Conservation (phyloP, 495 filamentous ascomycete species). For the Niebla homalea region DNA sequence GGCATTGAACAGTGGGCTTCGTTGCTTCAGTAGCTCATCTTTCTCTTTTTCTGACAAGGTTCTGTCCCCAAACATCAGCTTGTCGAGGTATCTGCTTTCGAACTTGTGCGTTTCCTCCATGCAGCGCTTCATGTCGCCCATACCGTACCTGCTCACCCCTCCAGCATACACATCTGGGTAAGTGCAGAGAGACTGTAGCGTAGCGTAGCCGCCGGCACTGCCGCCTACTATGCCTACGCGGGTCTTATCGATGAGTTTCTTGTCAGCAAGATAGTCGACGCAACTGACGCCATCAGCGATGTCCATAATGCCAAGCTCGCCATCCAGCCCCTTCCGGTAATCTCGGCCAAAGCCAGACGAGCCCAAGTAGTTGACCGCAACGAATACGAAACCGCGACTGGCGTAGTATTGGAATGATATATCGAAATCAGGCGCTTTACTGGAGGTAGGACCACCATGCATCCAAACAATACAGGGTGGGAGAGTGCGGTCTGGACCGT, state of each 20-base stretch:
- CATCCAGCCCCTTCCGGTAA: slow-evolving; percentile 31
- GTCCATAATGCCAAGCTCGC: slow-evolving; percentile 32
- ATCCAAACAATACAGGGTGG: slow-evolving; percentile 33
- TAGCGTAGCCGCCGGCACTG: slow-evolving; percentile 36
- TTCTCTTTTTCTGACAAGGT: slow-evolving; percentile 18
- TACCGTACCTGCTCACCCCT: slow-evolving; percentile 31
- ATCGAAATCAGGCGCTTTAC: slow-evolving; percentile 19
- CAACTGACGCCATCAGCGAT: slow-evolving; percentile 31
- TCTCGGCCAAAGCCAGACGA: slow-evolving; percentile 34
- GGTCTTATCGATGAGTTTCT: slow-evolving; percentile 22
- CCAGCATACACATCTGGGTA: slow-evolving; percentile 26
- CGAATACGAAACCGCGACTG: slow-evolving; percentile 36
- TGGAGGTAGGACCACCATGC: slow-evolving; percentile 37
- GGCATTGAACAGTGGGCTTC: slow-evolving; percentile 33
- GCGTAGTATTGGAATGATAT: slow-evolving; percentile 36
- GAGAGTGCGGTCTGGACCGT: slow-evolving; percentile 14
- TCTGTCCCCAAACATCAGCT: slow-evolving; percentile 20
- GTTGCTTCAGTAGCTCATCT: slow-evolving; percentile 23
- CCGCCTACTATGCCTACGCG: slow-evolving; percentile 34
- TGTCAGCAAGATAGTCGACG: slow-evolving; percentile 25
- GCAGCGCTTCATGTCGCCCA: slow-evolving; percentile 30
- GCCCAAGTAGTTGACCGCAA: slow-evolving; percentile 36
- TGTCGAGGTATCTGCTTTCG: slow-evolving; percentile 34
- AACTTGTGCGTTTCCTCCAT: slow-evolving; percentile 37
- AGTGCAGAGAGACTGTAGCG: slow-evolving; percentile 26